A percentile compares a stretch with the other conserved stretches of the same genome.
Evolutionary conservation across 1,284 basidiomycete species (phyloP).

Genomic region (Golubevia pallescens): DNA sequence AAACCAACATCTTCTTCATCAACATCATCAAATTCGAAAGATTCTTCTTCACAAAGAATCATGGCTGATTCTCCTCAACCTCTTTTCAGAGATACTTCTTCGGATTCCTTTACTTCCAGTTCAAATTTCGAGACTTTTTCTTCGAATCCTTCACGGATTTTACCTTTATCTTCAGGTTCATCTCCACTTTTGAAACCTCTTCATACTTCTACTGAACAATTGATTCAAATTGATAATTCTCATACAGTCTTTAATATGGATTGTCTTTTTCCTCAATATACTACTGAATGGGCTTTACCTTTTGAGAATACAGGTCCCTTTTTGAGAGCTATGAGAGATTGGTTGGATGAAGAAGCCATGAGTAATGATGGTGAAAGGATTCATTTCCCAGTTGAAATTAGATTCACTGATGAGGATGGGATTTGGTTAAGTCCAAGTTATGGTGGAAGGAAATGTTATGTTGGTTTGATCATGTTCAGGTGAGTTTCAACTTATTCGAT

Average conservation of each 20-base stretch:
- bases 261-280: constrained; percentile 75
- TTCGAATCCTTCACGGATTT: constrained; percentile 70
- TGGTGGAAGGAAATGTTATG: constrained; percentile 83
- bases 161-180: constrained; percentile 73
- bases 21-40: too few relatives aligned
- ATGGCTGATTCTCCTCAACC: constrained; percentile 44
- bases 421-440: constrained; percentile 91
- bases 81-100: constrained; percentile 76
- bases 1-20: too few relatives aligned
- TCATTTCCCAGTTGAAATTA: constrained; percentile 92
- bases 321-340: constrained; percentile 76
- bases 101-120: constrained; percentile 78
- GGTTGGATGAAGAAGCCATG: constrained; percentile 75
- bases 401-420: constrained; percentile 85
- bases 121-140: constrained; percentile 74
- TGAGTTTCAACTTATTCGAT: too few relatives aligned
- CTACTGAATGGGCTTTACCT: constrained; percentile 91
- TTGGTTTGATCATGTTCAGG: constrained; percentile 95
- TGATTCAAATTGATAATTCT: constrained; percentile 24
- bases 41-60: too few relatives aligned
- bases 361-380: constrained; percentile 78
- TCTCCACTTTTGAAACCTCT: constrained; percentile 66
- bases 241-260: constrained; percentile 61
- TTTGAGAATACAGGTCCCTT: constrained; percentile 70
- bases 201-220: background rate